A percentile compares a stretch with the other conserved stretches of the same genome.
Conservation (phyloP, 2,329 filamentous ascomycete species). For the Nigrograna mackinnonii region DNA sequence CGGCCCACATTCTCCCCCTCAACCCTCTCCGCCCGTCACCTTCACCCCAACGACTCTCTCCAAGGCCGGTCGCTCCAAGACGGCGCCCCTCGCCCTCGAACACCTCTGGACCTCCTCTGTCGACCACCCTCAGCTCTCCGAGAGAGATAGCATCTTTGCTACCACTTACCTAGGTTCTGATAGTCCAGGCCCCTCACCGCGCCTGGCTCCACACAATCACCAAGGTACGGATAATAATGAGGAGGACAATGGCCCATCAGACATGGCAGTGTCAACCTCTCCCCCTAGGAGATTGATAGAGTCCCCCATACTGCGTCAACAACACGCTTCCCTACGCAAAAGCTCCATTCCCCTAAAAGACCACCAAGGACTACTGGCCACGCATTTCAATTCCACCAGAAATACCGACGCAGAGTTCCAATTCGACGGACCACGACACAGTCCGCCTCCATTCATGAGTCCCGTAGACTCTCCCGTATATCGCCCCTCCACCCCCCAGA, state of each 20-base stretch:
- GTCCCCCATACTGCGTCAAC: slow-evolving; percentile 32
- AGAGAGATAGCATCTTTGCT: slow-evolving; percentile 67
- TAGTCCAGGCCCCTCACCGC: slow-evolving; percentile 46
- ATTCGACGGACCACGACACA: slow-evolving; percentile 24
- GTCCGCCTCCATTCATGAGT: slow-evolving; percentile 41
- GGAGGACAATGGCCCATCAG: slow-evolving; percentile 23
- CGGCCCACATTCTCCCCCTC: slow-evolving; percentile 13
- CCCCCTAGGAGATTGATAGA: slow-evolving; percentile 36
- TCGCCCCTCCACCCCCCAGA: slow-evolving; percentile 30
- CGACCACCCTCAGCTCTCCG: slow-evolving; percentile 58
- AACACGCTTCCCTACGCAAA: slow-evolving; percentile 26
- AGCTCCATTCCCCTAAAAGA: slow-evolving; percentile 28
- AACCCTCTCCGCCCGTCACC: slow-evolving; percentile 16
- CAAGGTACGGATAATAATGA: slow-evolving; percentile 27
- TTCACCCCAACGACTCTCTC: slow-evolving; percentile 34
- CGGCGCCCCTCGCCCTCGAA: slow-evolving; percentile 36
- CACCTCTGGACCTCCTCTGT: slow-evolving; percentile 40
- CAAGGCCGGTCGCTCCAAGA: slow-evolving; percentile 42
- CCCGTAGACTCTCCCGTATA: slow-evolving; percentile 40
- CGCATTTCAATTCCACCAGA: slow-evolving; percentile 33
- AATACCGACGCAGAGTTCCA: slow-evolving; percentile 18
- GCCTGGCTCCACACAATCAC: slow-evolving; percentile 29
- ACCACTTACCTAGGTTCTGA: slow-evolving; percentile 61
- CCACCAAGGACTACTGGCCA: slow-evolving; percentile 32
- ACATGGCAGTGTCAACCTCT: slow-evolving; percentile 33